Base-by-base conservation (phyloP, 495 filamentous ascomycete genomes). In the Pseudomonodictys pantanalensis region DNA sequence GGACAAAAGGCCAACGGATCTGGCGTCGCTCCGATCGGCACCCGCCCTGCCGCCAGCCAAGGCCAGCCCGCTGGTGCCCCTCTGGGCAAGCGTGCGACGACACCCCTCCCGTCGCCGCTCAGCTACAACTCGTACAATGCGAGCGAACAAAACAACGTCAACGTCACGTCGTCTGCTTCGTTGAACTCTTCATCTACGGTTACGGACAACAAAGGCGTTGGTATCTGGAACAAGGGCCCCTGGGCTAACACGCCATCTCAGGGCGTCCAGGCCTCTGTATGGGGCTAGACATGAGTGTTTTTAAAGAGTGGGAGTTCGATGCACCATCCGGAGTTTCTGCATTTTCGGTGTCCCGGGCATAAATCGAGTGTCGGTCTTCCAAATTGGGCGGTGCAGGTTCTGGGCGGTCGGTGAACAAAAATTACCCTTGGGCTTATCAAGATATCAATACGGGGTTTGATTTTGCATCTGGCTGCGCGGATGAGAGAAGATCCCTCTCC, bases 21-120 rank as follows among this genome's bases (percentile, higher is more conserved):
- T 29, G 78, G 83, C 18, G 90, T 97, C 18, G 92, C 92, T 15
- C 92, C 93, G 22, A 98, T 98, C 65, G 93, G 93, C 35, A 96
- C 95, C 46, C 86, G 93, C 26, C 93, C 92, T 0, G 75, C 79
- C 23, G 79, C 77, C 39, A 75, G 67, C 22, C 73, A 79, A 60
- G 67, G 70, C 43, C 82, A 85, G 60, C 69, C 76, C 0, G 54
- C 73, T 10, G 92, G 91, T 71, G 77, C 85, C 12, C 81, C 81
- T 15, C 71, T 91, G 65, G 89, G 81, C 77, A 96, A 95, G 79
- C 87, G 91, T 24, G 87, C 91, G 1, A 95, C 87, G 3, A 95
- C 92, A 15, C 91, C 93, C 52, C 79, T 97, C 20, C 89, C 91
- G 22, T 96, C 92, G 26, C 92, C 93, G 3, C 73, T 97, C 32